Base-by-base conservation (phyloP, 441 rosid species). In the Erysimum cheiri region DNA sequence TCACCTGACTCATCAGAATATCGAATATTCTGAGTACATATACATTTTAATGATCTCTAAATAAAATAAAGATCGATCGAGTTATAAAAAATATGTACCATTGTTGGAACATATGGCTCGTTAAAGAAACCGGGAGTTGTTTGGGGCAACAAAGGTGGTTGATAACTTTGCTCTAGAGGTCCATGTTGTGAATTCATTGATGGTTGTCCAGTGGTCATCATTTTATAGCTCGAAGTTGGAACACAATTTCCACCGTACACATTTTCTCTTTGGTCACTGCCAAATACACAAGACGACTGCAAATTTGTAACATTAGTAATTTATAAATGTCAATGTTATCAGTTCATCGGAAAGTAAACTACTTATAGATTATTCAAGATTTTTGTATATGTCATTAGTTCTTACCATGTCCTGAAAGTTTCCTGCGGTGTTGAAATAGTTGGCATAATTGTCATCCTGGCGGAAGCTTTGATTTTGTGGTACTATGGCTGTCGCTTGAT, bases 1-100 rank as follows among this genome's bases (percentile, higher is more conserved):
- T 49, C 60, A 65, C 50, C 77, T 72, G 37, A 40, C 4, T 72
- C 60, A 65, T 10, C 36, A 48, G 9, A 46, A 44, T 63, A 56
- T 14, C 55, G 6, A 46, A 46, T 32, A 46, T 15, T 3, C 13
- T 9, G 19, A 55, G 64, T 31, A n/a, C 3, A 26, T 31, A 36
- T 3, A 29, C 39, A 47, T 50, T 13, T 24, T 13, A 37, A 47
- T 44, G 12, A 14, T 15, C n/a, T n/a, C n/a, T n/a, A n/a, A n/a
- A n/a, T n/a, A n/a, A n/a, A n/a, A n/a, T n/a, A n/a, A n/a, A n/a
- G n/a, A n/a, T n/a, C n/a, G n/a, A n/a, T n/a, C n/a, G n/a, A n/a
- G n/a, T n/a, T n/a, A n/a, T n/a, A n/a, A 19, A 19, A 19, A 19
- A 19, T 19, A 19, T 19, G 4, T 72, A 72, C 76, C 76, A 56